Base-by-base conservation (phyloP, 2,329 filamentous ascomycete species). In the Aspergillus carbonarius region DNA sequence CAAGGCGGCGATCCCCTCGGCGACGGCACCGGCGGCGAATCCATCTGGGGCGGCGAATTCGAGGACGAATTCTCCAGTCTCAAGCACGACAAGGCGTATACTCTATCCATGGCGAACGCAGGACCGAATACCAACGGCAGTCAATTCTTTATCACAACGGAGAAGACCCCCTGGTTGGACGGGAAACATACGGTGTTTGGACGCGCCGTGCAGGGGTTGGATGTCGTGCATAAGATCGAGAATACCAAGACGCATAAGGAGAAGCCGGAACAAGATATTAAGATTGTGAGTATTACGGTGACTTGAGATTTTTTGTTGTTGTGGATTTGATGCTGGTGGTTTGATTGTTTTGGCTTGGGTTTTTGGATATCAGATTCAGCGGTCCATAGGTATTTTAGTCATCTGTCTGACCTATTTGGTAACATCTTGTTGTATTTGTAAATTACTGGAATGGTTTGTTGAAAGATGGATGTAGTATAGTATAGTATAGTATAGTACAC, bases 91-190 rank as follows among this genome's bases (percentile, higher is more conserved):
- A 96, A 95, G 78, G 90, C 95, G 1, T 99, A 96, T 74, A 98
- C 93, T 0, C 82, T 98, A 58, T 96, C 91, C 73, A 99, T 99
- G 95, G 95, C 95, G 12, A 99, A 99, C 74, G 93, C 95, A 0
- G 95, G 95, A 0, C 92, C 92, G 0, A 92, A 93, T 69, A 97
- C 93, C 35, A 99, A 99, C 72, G 95, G 90, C 13, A 95, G 90
- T 70, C 95, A 99, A 74, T 99, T 99, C 74, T 99, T 99, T 70
- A 96, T 99, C 66, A 99, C 95, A 0, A 97, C 93, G 0, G 96
- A 97, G 76, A 96, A 96, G 79, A 92, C 95, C 80, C 89, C 92
- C 5, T 99, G 95, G 95, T 78, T 99, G 60, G 95, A 99, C 76
- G 92, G 93, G 20, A 97, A 97, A 75, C 95, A 99, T 74, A 98